phyloP scores from a whole-genome alignment of 495 filamentous ascomycete species.

The Penicillium paradoxum region DNA sequence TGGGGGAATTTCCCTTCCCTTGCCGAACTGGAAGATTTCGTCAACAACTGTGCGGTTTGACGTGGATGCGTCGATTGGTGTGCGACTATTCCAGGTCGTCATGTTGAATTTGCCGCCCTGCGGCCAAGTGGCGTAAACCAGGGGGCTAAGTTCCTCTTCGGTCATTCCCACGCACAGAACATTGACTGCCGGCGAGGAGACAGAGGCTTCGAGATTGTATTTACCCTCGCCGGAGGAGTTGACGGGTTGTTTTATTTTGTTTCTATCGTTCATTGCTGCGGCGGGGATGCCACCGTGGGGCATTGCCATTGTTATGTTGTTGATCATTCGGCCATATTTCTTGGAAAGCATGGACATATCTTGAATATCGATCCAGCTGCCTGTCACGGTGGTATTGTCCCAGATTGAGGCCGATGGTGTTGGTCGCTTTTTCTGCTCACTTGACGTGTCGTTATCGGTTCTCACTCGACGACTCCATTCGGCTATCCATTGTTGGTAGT shows the following conservation, averaged over 20 bases:
- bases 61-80: conserved; percentile 27
- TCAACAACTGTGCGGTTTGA: conserved; percentile 60
- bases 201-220: conserved; percentile 59
- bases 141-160: conserved; percentile 49
- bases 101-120: conserved; percentile 34
- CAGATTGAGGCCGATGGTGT: conserved; percentile 51
- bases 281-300: conserved; percentile 62
- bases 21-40: conserved; percentile 62
- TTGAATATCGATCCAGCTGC: conserved; percentile 53
- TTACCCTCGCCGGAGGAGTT: conserved; percentile 60
- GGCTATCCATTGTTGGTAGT: conserved; percentile 43
- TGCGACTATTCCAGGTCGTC: conserved; percentile 22
- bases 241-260: conserved; percentile 61
- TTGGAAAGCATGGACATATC: conserved; percentile 45
- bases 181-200: conserved; percentile 61
- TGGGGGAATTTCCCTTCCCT: conserved; percentile 46
- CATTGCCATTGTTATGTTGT: conserved; percentile 71
- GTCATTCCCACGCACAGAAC: conserved; percentile 65
- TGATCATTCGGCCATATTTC: conserved; percentile 48
- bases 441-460: conserved; percentile 32
- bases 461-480: conserved; percentile 44
- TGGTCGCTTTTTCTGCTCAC: conserved; percentile 41
- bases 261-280: conserved; percentile 53
- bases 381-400: conserved; percentile 61
- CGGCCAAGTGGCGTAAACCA: conserved; percentile 58